Base-by-base conservation (phyloP, 2,329 filamentous ascomycete species). In the Fusarium tjaetaba region DNA sequence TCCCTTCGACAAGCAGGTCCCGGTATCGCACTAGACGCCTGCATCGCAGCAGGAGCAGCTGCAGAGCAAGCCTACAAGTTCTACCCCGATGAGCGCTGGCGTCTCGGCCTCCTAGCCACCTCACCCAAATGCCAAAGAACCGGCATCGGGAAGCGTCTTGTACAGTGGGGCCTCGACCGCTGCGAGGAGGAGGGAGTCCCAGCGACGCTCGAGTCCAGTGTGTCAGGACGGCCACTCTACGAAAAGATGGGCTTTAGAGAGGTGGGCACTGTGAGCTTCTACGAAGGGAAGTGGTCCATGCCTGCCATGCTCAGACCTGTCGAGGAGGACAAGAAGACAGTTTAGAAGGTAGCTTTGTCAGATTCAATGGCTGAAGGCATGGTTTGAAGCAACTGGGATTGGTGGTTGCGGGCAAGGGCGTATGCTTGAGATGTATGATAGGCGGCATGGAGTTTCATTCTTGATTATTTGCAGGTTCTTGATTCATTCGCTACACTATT, bases 161-260 rank as follows among this genome's bases (percentile, higher is more conserved):
- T 64, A 1, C 64, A 65, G 46, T 72, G 70, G 70, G 70, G 70
- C 2, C 49, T 72, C 13, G 69, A 72, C 10, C 69, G 69, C 14
- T 70, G 64, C 2, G 70, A 70, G 6, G 64, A 72, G 28, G 70
- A 72, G 38, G 43, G 39, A 3, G 58, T 72, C 11, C 51, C 70
- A 2, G 64, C 69, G 3, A 46, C 36, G 10, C 69, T 72, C 20
- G 64, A 72, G 22, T 53, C 70, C 5, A 72, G 64, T 24, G n/a
- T 38, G 1, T 18, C 53, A 16, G 69, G 63, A 4, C 32, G 28
- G 2, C 39, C 38, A 1, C 24, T 72, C 15, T 72, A 72, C 20
- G 64, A 70, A 56, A 72, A 70, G 16, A 49, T 72, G 36, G 69
- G 70, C 0, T 72, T 72, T 5, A 28, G 18, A 20, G 58, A 65